Evolutionary conservation across 371 early-diverging fungal species (phyloP).

Genomic region (Parasitella parasitica): DNA sequence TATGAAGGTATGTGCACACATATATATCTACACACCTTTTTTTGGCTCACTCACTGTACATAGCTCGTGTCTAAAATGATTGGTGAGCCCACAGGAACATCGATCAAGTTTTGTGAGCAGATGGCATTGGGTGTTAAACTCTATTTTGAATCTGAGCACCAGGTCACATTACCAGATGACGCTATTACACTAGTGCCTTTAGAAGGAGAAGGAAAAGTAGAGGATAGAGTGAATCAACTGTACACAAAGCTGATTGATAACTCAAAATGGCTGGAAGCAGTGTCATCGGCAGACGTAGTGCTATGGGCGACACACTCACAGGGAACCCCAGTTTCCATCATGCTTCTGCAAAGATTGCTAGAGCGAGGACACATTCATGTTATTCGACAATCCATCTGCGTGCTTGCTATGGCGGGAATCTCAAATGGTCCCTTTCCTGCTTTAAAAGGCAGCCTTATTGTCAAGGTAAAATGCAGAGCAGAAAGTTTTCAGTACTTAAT

Average conservation of each 20-base stretch:
- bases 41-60: background rate
- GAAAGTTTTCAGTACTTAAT: no score
- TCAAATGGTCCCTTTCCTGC: slow-evolving; percentile 89
- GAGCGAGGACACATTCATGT: slow-evolving; percentile 71
- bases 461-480: slow-evolving; percentile 56
- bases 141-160: slow-evolving; percentile 62
- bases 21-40: background rate
- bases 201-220: slow-evolving; percentile 89
- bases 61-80: slow-evolving; percentile 74
- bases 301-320: slow-evolving; percentile 92
- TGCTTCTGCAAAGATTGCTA: slow-evolving; percentile 77
- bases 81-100: slow-evolving; percentile 94
- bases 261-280: slow-evolving; percentile 52
- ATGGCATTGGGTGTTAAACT: slow-evolving; percentile 69
- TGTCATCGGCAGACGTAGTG: slow-evolving; percentile 76
- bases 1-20: slow-evolving; percentile 37
- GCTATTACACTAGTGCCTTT: slow-evolving; percentile 81
- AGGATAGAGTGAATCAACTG: slow-evolving; percentile 78
- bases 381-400: slow-evolving; percentile 65
- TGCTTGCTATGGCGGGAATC: slow-evolving; percentile 94
- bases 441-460: slow-evolving; percentile 78
- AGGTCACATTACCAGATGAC: slow-evolving; percentile 55
- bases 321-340: slow-evolving; percentile 88
- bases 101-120: slow-evolving; percentile 82
- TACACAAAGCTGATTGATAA: slow-evolving; percentile 65